Base-by-base conservation (phyloP, 768 basidiomycete species). In the Mycena rebaudengoi region DNA sequence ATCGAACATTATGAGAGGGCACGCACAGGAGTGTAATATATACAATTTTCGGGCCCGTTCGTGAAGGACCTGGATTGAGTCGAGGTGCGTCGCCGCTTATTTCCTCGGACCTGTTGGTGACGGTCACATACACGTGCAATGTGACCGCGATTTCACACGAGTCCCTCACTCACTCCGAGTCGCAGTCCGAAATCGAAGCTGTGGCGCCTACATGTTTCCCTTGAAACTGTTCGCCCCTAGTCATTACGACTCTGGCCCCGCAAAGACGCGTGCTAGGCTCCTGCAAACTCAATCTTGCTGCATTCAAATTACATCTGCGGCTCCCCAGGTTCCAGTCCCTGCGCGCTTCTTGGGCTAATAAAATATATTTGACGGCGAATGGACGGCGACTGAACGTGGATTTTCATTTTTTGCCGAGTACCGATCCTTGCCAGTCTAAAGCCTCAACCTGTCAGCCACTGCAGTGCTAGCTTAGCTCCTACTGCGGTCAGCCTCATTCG, bases 401-500 rank as follows among this genome's bases (percentile, higher is more conserved):
- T 25, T 23, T 29, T 51, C 25, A 49, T 43, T 50, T 44, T 14
- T 8, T 25, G n/a, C 25, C 26, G 14, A 28, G 12, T 20, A 5
- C 2, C 30, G 41, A 56, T 56, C 39, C 35, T 13, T 21, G 2
- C 35, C 2, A 7, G 16, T 33, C 7, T 4, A 29, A 29, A 20
- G 5, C 33, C 16, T 35, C 18, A 3, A 23, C 60, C 48, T 62
- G 61, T 62, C 61, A 55, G 60, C 53, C 60, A 23, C 52, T 50
- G 43, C 48, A 41, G 16, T 13, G 26, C 40, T 29, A 25, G n/a
- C 55, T 57, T 10, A 30, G 21, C 26, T n/a, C 60, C 51, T 46
- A 21, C 30, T 7, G 29, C 55, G 43, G 60, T 63, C 51, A 62
- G 61, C 56, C 61, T 50, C 65, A 39, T 51, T 50, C n/a, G n/a